Percentiles rank a stretch among this genome's conserved stretches.
Conservation (phyloP, 352 stramenopile genomes). For the Albugo laibachii region DNA sequence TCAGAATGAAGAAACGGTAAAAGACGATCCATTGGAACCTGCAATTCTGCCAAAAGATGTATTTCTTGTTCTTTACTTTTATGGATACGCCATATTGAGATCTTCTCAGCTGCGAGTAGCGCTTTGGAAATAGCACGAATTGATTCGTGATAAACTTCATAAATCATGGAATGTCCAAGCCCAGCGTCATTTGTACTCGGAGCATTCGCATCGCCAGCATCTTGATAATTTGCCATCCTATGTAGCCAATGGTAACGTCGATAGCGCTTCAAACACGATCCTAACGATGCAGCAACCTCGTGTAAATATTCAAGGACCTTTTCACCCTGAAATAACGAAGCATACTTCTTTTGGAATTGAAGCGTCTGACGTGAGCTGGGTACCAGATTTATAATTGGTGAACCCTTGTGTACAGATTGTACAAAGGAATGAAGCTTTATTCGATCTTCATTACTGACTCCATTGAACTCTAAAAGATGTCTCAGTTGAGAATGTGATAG, state of each 20-base stretch:
- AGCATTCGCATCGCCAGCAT: too few relatives aligned
- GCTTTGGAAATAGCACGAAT: slow-evolving; percentile 23
- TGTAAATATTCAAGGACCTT: slow-evolving; percentile 30
- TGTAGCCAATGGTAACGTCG: slow-evolving; percentile 30
- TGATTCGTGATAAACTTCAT: slow-evolving; percentile 34
- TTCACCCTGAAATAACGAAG: slow-evolving; percentile 28
- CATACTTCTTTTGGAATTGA: slow-evolving; percentile 14
- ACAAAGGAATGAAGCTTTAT: too few relatives aligned
- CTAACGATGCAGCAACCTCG: slow-evolving; percentile 15
- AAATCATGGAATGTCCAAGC: slow-evolving; percentile 14
- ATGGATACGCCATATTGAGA: slow-evolving; percentile 36
- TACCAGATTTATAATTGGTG: slow-evolving; percentile 28
- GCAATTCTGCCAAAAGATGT: slow-evolving; percentile 25
- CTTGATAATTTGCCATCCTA: slow-evolving; percentile 11
- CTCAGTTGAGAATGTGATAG: slow-evolving; percentile 30
- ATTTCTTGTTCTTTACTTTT: slow-evolving; percentile 11
- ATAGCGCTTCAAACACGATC: slow-evolving; percentile 24
- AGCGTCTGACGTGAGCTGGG: slow-evolving; percentile 20
- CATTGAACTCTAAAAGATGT: slow-evolving; percentile 23
- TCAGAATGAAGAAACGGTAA: slow-evolving; percentile 32
- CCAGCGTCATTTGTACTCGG: slow-evolving; percentile 9
- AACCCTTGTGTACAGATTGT: slow-evolving; percentile 16
- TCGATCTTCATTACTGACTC: slow-evolving; percentile 16
- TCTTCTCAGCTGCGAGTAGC: slow-evolving; percentile 17
- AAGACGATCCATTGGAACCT: slow-evolving; percentile 34